Base-by-base conservation (phyloP, 2,329 filamentous ascomycete genomes). In the Aplosporella prunicola region DNA sequence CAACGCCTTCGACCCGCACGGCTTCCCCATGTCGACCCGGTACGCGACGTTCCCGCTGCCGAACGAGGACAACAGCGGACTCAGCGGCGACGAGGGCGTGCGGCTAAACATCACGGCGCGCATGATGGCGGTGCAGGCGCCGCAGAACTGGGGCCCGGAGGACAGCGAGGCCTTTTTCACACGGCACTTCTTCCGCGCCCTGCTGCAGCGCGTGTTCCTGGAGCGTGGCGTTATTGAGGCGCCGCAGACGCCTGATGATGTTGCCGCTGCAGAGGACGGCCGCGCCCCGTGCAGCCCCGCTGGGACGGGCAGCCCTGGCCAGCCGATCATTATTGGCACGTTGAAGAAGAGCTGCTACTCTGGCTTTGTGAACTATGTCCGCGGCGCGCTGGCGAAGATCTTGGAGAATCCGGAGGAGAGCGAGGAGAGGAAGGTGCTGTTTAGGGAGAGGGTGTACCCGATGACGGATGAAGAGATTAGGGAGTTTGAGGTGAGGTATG, bases 111-210 rank as follows among this genome's bases (percentile, higher is more conserved):
- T 96, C 54, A 98, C 91, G 4, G 87, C 91, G 1, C 77, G 91
- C 29, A 94, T 94, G 82, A 95, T 96, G 89, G 89, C 89, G 3
- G 88, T 93, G 33, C 91, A 98, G 63, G 91, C 91, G 6, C 88
- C 91, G 2, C 71, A 79, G 42, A 98, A 98, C 64, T 98, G 91
- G 91, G 82, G 82, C 2, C 67, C 69, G 16, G 66, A 71, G 18
- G 88, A 94, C 43, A 93, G 84, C 55, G 81, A 87, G 35, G 71
- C 68, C 6, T 98, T 96, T 64, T 96, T 98, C 66, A 85, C 79
- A 0, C 75, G 89, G 0, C 91, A 98, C 58, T 94, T 91, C 61
- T 98, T 82, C 66, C 82, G 91, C 29, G 85, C 91, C 0, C 69
- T 96, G 0, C 67, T 96, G 15, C 91, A 98, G 58, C 82, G 82